These are phyloP conservation scores for Volvox carteri DNA, from an alignment of 163 green algal species.

Conservation along the genomic window DNA sequence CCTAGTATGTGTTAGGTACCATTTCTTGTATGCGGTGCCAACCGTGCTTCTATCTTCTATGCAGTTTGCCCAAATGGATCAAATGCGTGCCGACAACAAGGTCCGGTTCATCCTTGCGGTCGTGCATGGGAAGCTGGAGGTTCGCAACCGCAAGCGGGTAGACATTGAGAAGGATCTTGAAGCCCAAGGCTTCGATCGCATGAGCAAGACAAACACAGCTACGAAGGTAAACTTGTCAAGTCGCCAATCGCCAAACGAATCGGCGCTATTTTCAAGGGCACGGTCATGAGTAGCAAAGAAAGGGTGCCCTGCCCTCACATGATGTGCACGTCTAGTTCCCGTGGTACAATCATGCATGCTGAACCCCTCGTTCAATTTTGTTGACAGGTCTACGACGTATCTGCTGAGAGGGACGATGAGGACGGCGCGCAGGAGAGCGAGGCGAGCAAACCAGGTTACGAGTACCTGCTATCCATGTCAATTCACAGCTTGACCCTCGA, in stretches of 20 bases:
- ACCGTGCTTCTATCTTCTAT: too few species aligned
- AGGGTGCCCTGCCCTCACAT: too few species aligned
- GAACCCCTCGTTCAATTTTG: too few species aligned
- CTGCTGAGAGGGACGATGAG: slow-evolving; percentile 53
- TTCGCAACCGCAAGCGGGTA: slow-evolving; percentile 90
- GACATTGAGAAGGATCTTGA: slow-evolving; percentile 94
- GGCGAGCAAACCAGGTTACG: slow-evolving; percentile 77
- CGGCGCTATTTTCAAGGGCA: too few species aligned
- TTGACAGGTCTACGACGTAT: slow-evolving; percentile 5
- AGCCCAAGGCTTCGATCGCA: slow-evolving; percentile 81
- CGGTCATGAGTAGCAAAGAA: too few species aligned
- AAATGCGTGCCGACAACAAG: slow-evolving; percentile 88
- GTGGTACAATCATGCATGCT: too few species aligned
- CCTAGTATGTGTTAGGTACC: too few species aligned
- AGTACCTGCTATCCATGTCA: slow-evolving; percentile 98
- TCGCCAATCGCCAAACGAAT: too few species aligned
- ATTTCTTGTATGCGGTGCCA: too few species aligned
- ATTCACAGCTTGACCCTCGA: slow-evolving; percentile 95
- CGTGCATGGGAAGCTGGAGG: slow-evolving; percentile 83
- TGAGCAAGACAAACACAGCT: slow-evolving; percentile 66
- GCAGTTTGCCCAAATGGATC: slow-evolving; percentile 83
- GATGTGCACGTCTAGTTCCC: too few species aligned
- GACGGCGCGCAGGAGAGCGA: slow-evolving; percentile 45
- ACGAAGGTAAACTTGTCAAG: slow-evolving; percentile 42
- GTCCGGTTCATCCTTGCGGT: slow-evolving; percentile 97